Conservation (phyloP, 176 grass and related monocot genomes). For the Cymbopogon citratus region DNA sequence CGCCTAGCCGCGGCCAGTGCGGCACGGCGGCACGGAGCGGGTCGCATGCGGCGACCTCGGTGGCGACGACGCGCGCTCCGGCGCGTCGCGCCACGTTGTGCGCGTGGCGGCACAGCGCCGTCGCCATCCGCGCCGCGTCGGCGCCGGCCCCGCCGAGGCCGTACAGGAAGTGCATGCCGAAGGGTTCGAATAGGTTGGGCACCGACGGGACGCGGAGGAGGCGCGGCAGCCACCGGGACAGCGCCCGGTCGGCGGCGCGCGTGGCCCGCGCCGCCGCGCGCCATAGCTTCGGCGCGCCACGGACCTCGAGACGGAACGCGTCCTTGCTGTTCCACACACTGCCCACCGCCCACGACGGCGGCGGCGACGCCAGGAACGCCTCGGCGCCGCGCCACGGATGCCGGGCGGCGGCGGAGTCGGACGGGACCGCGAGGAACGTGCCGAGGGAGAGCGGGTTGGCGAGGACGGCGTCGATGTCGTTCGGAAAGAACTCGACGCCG, state of each 20-base stretch:
- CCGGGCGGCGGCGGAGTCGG: neutral
- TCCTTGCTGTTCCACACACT: conserved; percentile 83
- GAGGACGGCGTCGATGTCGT: conserved; percentile 68
- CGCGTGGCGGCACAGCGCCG: conserved; percentile 43
- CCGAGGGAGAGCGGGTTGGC: conserved; percentile 51
- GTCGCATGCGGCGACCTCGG: conserved; percentile 49
- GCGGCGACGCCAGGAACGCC: conserved; percentile 26
- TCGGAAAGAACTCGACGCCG: conserved; percentile 70
- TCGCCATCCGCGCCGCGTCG: conserved; percentile 13
- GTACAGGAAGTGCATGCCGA: conserved; percentile 66
- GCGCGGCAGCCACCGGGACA: conserved; percentile 31
- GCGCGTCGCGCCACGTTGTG: conserved; percentile 42
- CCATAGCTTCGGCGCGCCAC: conserved; percentile 34
- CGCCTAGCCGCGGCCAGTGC: conserved; percentile 51
- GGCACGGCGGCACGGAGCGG: conserved; percentile 40
- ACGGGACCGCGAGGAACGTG: conserved; percentile 50
- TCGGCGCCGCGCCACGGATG: neutral
- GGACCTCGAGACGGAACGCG: conserved; percentile 54
- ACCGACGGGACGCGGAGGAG: conserved; percentile 45
- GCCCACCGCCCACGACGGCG: conserved; percentile 52
- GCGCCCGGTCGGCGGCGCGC: conserved; percentile 36
- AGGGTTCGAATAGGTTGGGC: conserved; percentile 59
- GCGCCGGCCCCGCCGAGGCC: conserved; percentile 36
- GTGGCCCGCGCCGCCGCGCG: conserved; percentile 33
- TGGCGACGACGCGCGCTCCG: conserved; percentile 38